Evolutionary conservation across 2,329 filamentous ascomycete genomes (phyloP).

Genomic region (Xylariaceae sp.): DNA sequence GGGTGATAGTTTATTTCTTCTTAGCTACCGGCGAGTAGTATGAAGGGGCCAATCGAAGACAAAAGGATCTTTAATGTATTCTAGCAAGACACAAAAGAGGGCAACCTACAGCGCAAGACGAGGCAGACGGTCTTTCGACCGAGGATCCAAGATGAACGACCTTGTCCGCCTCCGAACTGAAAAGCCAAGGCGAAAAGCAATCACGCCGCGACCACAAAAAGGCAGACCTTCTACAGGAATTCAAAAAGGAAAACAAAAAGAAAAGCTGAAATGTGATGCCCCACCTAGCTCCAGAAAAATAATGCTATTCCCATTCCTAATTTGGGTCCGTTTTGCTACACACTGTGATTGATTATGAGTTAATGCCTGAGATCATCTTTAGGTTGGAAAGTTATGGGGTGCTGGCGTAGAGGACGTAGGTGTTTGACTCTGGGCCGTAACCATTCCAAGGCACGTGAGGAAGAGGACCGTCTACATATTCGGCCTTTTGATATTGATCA

Average conservation of each 20-base stretch:
- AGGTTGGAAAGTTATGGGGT: too few species aligned
- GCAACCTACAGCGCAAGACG: conserved; percentile 22
- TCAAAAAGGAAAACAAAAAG: conserved; percentile 30
- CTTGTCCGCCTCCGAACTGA: conserved; percentile 2
- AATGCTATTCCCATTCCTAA: neutral
- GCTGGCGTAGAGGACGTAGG: too few species aligned
- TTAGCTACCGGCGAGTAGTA: conserved; percentile 23
- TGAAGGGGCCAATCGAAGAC: conserved; percentile 6
- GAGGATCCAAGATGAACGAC: conserved; percentile 7
- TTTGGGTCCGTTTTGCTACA: too few species aligned
- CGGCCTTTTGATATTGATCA: too few species aligned
- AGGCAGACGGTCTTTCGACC: conserved; percentile 16
- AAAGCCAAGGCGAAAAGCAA: conserved; percentile 15
- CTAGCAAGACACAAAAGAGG: conserved; percentile 29
- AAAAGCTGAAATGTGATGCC: conserved; percentile 8
- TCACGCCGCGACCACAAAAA: conserved; percentile 28
- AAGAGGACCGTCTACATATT: too few species aligned
- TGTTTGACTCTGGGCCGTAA: neutral
- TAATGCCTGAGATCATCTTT: too few species aligned
- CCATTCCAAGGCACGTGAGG: neutral
- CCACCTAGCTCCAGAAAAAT: neutral
- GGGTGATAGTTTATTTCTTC: conserved; percentile 25
- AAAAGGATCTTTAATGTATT: conserved; percentile 28
- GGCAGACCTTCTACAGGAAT: conserved; percentile 27
- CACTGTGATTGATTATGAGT: too few species aligned